phyloP scores from a whole-genome alignment of 257 asterid genomes.

The Scutellaria galericulata region DNA sequence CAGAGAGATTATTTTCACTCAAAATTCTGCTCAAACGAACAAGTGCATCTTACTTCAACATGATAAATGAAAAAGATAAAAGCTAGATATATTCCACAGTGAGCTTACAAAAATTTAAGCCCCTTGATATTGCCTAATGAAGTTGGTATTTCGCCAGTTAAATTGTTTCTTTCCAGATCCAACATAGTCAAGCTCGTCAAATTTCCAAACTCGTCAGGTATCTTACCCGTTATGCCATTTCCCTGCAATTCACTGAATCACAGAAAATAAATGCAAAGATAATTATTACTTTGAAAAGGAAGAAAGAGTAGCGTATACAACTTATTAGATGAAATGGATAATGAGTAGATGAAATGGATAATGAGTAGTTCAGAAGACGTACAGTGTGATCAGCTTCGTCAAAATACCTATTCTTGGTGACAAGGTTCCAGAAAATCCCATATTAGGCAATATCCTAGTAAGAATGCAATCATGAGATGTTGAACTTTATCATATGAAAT shows the following conservation, averaged over 20 bases:
- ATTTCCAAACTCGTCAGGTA: conserved; percentile 81
- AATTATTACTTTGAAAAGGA: background rate
- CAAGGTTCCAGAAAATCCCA: conserved; percentile 81
- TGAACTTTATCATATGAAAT: conserved; percentile 11
- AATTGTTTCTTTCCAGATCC: conserved; percentile 69
- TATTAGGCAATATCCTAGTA: conserved; percentile 73
- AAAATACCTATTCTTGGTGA: conserved; percentile 73
- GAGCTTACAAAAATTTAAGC: conserved; percentile 73
- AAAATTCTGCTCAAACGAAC: conserved; percentile 55
- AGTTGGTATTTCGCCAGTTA: conserved; percentile 81
- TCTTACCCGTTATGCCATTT: conserved; percentile 69
- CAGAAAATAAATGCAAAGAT: conserved; percentile 18
- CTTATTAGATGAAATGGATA: background rate
- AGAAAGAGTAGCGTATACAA: background rate
- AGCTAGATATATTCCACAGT: background rate
- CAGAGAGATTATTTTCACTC: conserved; percentile 72
- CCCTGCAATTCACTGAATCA: conserved; percentile 77
- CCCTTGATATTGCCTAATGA: conserved; percentile 68
- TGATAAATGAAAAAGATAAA: background rate
- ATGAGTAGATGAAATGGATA: background rate
- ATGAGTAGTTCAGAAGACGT: conserved; percentile 40
- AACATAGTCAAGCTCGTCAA: conserved; percentile 81
- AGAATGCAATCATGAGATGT: conserved; percentile 22
- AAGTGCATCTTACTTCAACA: conserved; percentile 27
- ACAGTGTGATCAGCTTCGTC: conserved; percentile 69